A percentile compares a stretch with the other conserved stretches of the same genome.
Conservation (phyloP, 192 early-diverging fungal species). For the Spizellomyces punctatus region DNA sequence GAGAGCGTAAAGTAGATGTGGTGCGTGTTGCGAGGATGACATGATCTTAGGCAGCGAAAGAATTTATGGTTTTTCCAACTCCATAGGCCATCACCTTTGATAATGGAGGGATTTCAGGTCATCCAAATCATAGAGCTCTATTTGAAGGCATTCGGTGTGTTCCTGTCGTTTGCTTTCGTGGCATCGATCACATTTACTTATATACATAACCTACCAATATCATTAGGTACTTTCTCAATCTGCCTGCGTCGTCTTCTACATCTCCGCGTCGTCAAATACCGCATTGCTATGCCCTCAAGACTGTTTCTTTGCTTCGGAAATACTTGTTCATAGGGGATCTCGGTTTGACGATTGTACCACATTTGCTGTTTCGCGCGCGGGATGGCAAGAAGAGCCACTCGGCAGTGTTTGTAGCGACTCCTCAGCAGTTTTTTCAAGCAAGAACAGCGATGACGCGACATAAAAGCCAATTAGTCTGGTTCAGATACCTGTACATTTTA, state of each 20-base stretch:
- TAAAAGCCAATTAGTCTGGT: constrained; percentile 90
- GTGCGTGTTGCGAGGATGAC: background rate
- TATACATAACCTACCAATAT: background rate
- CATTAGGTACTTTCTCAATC: constrained; percentile 5
- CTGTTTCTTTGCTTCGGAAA: constrained; percentile 46
- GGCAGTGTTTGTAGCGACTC: constrained; percentile 23
- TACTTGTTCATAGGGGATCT: constrained; percentile 57
- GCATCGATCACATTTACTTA: background rate
- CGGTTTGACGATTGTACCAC: constrained; percentile 15
- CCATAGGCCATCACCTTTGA: constrained; percentile 86
- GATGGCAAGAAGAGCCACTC: background rate
- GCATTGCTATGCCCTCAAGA: constrained; percentile 47
- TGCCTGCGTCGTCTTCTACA: constrained; percentile 35
- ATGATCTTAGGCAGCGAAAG: background rate
- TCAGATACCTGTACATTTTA: constrained; percentile 80
- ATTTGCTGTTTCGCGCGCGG: constrained; percentile 7
- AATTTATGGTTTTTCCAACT: background rate
- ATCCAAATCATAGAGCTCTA: constrained; percentile 83
- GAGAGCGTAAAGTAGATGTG: constrained; percentile 22
- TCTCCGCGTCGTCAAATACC: constrained; percentile 34
- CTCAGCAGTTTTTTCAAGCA: constrained; percentile 10
- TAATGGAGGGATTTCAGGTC: constrained; percentile 82
- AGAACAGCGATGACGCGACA: constrained; percentile 52
- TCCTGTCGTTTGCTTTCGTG: constrained; percentile 19
- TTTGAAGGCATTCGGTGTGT: constrained; percentile 70